A percentile compares a stretch with the other conserved stretches of the same genome.
Conservation (phyloP, 106 monocot species). For the Dendrobium officinale region DNA sequence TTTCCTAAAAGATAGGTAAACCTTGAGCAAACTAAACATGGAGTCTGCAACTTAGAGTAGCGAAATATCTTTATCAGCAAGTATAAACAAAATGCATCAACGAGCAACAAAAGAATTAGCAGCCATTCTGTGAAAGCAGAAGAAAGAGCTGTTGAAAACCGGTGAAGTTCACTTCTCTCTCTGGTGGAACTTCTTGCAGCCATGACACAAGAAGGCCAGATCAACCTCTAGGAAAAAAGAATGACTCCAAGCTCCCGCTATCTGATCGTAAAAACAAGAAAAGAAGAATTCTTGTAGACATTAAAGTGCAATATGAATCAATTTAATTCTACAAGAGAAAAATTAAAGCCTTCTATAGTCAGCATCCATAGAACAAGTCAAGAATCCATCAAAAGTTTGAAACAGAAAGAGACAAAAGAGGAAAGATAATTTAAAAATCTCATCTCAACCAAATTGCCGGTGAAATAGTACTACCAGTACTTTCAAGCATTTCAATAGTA, state of each 20-base stretch:
- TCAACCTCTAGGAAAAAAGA: background rate
- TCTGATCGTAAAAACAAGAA: conserved; percentile 1
- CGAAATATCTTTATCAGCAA: conserved; percentile 66
- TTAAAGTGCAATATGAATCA: background rate
- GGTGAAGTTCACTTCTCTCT: conserved; percentile 3
- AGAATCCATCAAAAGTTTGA: background rate
- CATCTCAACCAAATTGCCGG: background rate
- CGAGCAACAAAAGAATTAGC: conserved; percentile 54
- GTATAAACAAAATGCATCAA: conserved; percentile 51
- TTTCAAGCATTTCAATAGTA: background rate
- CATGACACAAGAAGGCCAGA: background rate
- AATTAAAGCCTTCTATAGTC: too few relatives aligned
- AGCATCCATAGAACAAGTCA: background rate
- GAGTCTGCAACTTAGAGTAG: conserved; percentile 51
- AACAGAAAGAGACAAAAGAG: background rate
- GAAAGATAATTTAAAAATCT: background rate
- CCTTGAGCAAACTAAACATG: conserved; percentile 85
- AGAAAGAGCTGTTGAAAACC: conserved; percentile 36
- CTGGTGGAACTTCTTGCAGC: background rate
- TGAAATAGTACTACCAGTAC: background rate
- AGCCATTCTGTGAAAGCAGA: conserved; percentile 70
- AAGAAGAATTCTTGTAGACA: background rate
- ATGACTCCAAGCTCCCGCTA: background rate
- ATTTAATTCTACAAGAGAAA: background rate
- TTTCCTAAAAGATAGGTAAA: conserved; percentile 59